Conservation (phyloP, 257 asterid genomes). For the Phtheirospermum japonicum region DNA sequence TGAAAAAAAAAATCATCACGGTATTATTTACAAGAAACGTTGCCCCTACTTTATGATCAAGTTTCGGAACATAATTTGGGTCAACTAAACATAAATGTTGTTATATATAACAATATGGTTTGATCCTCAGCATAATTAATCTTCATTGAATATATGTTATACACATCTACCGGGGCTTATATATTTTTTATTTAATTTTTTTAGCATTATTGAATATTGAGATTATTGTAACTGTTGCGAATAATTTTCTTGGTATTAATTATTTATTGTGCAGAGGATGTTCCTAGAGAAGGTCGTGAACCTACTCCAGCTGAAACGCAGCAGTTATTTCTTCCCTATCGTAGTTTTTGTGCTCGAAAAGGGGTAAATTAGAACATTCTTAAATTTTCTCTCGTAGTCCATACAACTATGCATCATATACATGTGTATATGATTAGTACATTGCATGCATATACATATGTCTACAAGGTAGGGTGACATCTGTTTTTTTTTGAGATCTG, state of each 20-base stretch:
- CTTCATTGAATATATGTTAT: no score
- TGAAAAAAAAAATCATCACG: no score
- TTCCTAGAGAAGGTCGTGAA: conserved; percentile 45
- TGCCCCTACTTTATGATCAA: no score
- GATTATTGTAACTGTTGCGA: background rate
- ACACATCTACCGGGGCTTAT: no score
- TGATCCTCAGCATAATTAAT: no score
- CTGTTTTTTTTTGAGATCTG: no score
- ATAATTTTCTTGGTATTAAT: background rate
- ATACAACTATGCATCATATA: background rate
- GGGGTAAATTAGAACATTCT: conserved; percentile 47
- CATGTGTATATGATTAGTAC: background rate
- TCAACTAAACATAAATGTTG: no score
- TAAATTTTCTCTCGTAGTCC: no score
- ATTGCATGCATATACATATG: background rate
- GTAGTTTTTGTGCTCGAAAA: conserved; percentile 81
- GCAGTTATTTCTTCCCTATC: conserved; percentile 68
- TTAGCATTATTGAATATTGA: background rate
- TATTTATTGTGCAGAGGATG: conserved; percentile 46
- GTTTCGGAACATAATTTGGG: no score
- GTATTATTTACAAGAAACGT: no score
- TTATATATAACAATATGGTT: no score
- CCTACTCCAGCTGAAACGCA: conserved; percentile 60
- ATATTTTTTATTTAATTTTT: background rate
- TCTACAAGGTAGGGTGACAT: no score